Evolutionary conservation across 805 yeast genomes (phyloP).

Genomic region (Metschnikowia proteae): DNA sequence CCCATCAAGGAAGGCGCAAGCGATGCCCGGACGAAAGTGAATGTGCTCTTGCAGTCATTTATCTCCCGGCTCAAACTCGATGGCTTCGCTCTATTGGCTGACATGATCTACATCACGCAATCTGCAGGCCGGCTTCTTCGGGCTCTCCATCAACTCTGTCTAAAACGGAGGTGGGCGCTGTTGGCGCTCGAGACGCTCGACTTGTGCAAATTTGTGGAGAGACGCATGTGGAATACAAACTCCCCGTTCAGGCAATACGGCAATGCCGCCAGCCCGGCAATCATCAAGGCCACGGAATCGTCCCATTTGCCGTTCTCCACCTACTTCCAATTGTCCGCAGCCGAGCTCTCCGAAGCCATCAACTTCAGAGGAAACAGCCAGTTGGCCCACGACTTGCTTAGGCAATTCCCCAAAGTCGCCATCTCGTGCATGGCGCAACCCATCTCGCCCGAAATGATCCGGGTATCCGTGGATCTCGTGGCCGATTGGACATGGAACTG

Average conservation of each 20-base stretch:
- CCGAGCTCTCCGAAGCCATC: conserved; percentile 80
- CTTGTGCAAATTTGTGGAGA: conserved; percentile 76
- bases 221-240: conserved; percentile 76
- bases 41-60: conserved; percentile 76
- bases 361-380: conserved; percentile 66
- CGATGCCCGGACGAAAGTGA: conserved; percentile 75
- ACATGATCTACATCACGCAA: conserved; percentile 89
- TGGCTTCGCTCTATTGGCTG: conserved; percentile 89
- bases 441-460: conserved; percentile 61
- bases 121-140: conserved; percentile 86
- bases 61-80: conserved; percentile 74
- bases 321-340: conserved; percentile 65
- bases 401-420: conserved; percentile 68
- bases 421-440: conserved; percentile 69
- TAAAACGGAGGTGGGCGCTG: conserved; percentile 68
- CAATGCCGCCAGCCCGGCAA: conserved; percentile 60
- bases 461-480: conserved; percentile 59
- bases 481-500: conserved; percentile 82
- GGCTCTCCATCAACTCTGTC: conserved; percentile 77
- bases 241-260: conserved; percentile 84
- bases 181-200: conserved; percentile 55
- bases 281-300: conserved; percentile 70
- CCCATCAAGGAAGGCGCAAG: conserved; percentile 73
- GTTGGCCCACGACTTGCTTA: conserved; percentile 52
- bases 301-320: conserved; percentile 81